Evolutionary conservation across 169 alveolate species (phyloP), one percentile per base, ranked within the genome.

Genomic region (Perkinsus chesapeaki): DNA sequence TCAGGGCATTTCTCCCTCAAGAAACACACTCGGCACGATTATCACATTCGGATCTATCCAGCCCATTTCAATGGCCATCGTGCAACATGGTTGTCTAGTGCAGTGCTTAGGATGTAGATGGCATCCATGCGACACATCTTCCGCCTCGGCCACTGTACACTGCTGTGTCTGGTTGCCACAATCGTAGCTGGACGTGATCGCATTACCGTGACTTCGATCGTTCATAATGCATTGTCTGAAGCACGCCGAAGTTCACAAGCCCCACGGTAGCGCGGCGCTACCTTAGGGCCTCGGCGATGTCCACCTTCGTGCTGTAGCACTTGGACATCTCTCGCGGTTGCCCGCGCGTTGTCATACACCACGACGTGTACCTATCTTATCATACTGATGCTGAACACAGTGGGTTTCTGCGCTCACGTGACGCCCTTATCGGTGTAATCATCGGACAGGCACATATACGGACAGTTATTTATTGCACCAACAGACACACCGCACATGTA

Each of bases 191-290:
- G 73, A 31, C 39, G 93, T 91, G 73, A 91, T 39, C 39, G 23
- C 73, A 39, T 39, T 91, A 20, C 93, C 93, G 43, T 91, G 73
- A 36, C 47, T n/a, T 36, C 5, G 7, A 3, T 91, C 93, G 43
- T 91, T 48, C 72, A 91, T 39, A 36, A 91, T 91, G 93, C 93
- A 91, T 39, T 91, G 93, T 23, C 82, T 60, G 82, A 60, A 27
- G 31, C 5, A 60, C 12, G 27, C 82, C 12, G 82, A 1, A 60
- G 9, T 47, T 47, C 72, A 47, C 19, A 47, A 9, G 72, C 82
- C 23, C 82, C 31, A 34, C n/a, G n/a, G n/a, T n/a, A n/a, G n/a
- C n/a, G n/a, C n/a, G 12, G 31, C 31, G 37, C 37, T 34, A 60
- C 73, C 60, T 47, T 7, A 91, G 39, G 34, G 60, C 93, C 39